Conservation (phyloP, 192 early-diverging fungal genomes). For the Coemansia sp. region DNA sequence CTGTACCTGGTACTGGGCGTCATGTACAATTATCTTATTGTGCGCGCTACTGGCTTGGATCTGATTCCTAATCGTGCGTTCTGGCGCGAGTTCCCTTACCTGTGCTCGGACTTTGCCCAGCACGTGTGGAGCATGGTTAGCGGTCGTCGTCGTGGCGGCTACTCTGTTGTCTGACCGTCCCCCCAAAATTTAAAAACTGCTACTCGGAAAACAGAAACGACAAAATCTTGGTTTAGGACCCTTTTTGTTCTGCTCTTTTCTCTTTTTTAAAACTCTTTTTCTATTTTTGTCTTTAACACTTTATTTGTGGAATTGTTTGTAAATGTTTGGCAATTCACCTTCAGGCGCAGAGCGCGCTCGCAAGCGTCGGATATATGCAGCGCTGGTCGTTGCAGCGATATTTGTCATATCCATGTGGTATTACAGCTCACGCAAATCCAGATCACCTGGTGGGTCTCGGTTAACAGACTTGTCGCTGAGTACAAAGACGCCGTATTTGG, state of each 20-base stretch:
- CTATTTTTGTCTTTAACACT: neutral
- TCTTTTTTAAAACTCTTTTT: neutral
- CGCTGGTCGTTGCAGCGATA: neutral
- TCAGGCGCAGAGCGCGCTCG: neutral
- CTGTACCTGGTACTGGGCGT: slow-evolving; percentile 55
- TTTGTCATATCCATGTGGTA: neutral
- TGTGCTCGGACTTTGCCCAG: slow-evolving; percentile 53
- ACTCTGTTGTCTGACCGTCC: slow-evolving; percentile 41
- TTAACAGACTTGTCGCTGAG: slow-evolving; percentile 29
- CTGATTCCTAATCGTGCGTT: slow-evolving; percentile 50
- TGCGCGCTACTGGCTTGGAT: slow-evolving; percentile 48
- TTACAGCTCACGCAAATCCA: slow-evolving; percentile 1
- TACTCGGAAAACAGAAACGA: neutral
- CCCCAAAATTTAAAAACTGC: neutral
- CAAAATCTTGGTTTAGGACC: slow-evolving; percentile 3
- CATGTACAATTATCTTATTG: slow-evolving; percentile 49
- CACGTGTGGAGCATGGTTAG: slow-evolving; percentile 47
- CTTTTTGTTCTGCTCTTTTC: slow-evolving; percentile 2
- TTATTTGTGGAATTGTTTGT: neutral
- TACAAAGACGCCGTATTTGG: slow-evolving; percentile 39
- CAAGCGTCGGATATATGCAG: neutral
- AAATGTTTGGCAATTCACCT: slow-evolving; percentile 2
- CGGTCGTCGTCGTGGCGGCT: slow-evolving; percentile 51
- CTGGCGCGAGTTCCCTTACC: slow-evolving; percentile 56
- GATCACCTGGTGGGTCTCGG: neutral